Conservation (phyloP, 2,329 filamentous ascomycete species). For the Colletotrichum gloeosporioides region DNA sequence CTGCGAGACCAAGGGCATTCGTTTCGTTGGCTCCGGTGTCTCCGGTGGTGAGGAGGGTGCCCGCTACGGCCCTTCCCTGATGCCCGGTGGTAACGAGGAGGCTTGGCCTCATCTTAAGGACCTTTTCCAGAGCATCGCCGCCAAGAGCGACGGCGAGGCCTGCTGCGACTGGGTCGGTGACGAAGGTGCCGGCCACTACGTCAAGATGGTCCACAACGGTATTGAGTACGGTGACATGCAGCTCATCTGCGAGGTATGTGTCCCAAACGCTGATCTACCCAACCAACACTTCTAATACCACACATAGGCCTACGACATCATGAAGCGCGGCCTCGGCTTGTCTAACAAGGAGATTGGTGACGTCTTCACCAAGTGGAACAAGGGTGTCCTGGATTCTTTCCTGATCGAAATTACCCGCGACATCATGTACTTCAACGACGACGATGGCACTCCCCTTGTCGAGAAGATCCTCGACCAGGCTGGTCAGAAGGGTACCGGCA, state of each 20-base stretch:
- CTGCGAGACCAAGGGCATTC: constrained; percentile 84
- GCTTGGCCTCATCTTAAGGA: constrained; percentile 99
- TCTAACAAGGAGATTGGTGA: constrained; percentile 94
- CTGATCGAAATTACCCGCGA: constrained; percentile 98
- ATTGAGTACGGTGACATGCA: constrained; percentile 99
- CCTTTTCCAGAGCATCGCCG: constrained; percentile 96
- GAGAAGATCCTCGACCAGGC: constrained; percentile 99
- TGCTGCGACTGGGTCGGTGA: constrained; percentile 99
- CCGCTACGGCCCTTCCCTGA: constrained; percentile 94
- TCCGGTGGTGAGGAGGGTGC: constrained; percentile 99
- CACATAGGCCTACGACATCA: constrained; percentile 92
- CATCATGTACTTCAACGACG: constrained; percentile 98
- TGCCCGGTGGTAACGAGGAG: constrained; percentile 98
- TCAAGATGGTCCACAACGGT: constrained; percentile 99
- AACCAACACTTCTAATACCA: constrained; percentile 23
- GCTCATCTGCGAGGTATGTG: constrained; percentile 92
- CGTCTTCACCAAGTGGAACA: constrained; percentile 96
- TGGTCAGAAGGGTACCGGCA: constrained; percentile 99
- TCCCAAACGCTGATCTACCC: fast-evolving
- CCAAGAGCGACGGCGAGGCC: constrained; percentile 95
- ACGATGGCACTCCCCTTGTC: constrained; percentile 86
- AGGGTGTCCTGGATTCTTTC: constrained; percentile 97
- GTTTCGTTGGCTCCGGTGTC: constrained; percentile 96
- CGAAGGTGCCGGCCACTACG: constrained; percentile 99
- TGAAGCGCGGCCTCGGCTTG: constrained; percentile 96